A percentile compares a stretch with the other conserved stretches of the same genome.
phyloP scores from a whole-genome alignment of 257 asterid genomes.

The Echium plantagineum region DNA sequence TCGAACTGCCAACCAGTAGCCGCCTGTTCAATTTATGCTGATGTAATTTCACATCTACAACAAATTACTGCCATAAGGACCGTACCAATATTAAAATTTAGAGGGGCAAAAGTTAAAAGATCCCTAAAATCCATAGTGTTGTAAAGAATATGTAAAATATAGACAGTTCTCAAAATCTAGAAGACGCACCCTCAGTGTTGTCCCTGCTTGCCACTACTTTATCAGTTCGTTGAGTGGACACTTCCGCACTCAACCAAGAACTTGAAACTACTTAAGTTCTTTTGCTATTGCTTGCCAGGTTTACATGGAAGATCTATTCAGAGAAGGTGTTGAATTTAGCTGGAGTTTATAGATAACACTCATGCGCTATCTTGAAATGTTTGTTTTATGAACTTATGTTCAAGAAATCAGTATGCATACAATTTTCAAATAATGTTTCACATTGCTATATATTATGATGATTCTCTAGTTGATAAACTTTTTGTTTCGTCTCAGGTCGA shows the following conservation, averaged over 20 bases:
- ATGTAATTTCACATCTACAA: too few species aligned
- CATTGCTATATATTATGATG: not conserved
- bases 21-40: not conserved
- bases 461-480: not conserved
- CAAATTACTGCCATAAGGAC: not conserved
- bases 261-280: not conserved
- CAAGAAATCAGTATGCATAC: conserved; percentile 5
- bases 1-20: too few species aligned
- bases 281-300: not conserved
- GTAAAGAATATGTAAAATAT: too few species aligned
- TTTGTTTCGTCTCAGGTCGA: conserved; percentile 4
- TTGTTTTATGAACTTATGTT: conserved; percentile 11
- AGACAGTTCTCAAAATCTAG: too few species aligned
- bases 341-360: conserved; percentile 10
- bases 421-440: not conserved
- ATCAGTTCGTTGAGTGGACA: not conserved
- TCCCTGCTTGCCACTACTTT: too few species aligned
- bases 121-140: too few species aligned
- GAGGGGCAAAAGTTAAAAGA: too few species aligned
- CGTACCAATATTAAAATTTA: too few species aligned
- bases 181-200: too few species aligned
- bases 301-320: conserved; percentile 14
- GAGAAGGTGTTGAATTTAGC: conserved; percentile 10
- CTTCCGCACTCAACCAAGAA: not conserved
- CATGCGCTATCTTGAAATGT: conserved; percentile 13